Percentiles rank a stretch among this genome's conserved stretches.
Conservation (phyloP, 768 basidiomycete genomes). For the Hygrophorus pudorinus region DNA sequence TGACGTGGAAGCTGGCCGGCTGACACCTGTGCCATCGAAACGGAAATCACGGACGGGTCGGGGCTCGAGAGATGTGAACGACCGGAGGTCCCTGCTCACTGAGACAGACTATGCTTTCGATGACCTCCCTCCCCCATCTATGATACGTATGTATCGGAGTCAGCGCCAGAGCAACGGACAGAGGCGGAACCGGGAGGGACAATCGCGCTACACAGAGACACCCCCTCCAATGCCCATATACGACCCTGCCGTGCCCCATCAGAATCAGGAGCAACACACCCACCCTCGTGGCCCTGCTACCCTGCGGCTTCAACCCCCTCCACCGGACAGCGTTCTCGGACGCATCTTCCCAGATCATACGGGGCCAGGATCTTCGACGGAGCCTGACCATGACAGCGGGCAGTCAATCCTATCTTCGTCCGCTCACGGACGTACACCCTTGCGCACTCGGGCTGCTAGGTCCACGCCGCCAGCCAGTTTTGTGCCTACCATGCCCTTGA, state of each 20-base stretch:
- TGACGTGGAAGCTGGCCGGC: slow-evolving; percentile 2
- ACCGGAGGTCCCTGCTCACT: slow-evolving; percentile 9
- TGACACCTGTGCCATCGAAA: slow-evolving; percentile 8
- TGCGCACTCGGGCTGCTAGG: too few relatives aligned
- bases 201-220: not conserved
- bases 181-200: not conserved
- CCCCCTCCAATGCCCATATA: not conserved
- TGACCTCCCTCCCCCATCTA: slow-evolving; percentile 30
- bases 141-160: slow-evolving; percentile 14
- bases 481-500: not conserved
- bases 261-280: too few relatives aligned
- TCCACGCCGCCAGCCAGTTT: not conserved
- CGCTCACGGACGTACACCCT: too few relatives aligned
- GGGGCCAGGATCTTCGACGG: not conserved
- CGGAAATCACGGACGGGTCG: slow-evolving; percentile 11
- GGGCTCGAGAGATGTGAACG: slow-evolving; percentile 8
- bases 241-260: too few relatives aligned
- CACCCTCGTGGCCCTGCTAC: not conserved
- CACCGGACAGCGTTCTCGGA: not conserved
- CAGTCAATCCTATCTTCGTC: too few relatives aligned
- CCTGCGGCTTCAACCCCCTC: not conserved
- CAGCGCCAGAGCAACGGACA: slow-evolving; percentile 3
- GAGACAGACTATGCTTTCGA: slow-evolving; percentile 21
- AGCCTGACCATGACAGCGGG: too few relatives aligned
- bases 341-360: not conserved